A percentile compares a stretch with the other conserved stretches of the same genome.
phyloP scores from a whole-genome alignment of 2,329 filamentous ascomycete species.

The Hymenotorrendiella dingleyae region DNA sequence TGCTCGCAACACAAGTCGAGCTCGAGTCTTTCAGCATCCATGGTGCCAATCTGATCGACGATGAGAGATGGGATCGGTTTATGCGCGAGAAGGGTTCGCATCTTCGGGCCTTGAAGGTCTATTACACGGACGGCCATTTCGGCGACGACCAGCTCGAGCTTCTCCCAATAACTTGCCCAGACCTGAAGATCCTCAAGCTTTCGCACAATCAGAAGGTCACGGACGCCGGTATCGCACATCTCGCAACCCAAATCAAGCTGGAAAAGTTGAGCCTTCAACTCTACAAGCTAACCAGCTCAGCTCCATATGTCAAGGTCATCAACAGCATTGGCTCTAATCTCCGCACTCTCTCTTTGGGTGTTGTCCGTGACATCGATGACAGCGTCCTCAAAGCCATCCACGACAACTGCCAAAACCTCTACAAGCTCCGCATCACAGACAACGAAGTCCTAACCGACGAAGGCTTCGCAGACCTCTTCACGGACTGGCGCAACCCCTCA shows the following conservation, averaged over 20 bases:
- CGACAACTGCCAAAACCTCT: slow-evolving; percentile 58
- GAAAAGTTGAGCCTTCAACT: slow-evolving; percentile 72
- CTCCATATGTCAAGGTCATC: slow-evolving; percentile 56
- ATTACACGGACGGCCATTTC: slow-evolving; percentile 78
- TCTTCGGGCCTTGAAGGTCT: slow-evolving; percentile 67
- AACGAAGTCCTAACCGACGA: slow-evolving; percentile 71
- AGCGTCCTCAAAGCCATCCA: slow-evolving; percentile 66
- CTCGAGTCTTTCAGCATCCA: slow-evolving; percentile 74
- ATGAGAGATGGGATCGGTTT: slow-evolving; percentile 67
- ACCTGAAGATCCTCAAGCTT: slow-evolving; percentile 71
- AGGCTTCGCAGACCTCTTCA: slow-evolving; percentile 69
- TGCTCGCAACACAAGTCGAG: slow-evolving; percentile 63
- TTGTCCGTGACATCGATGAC: slow-evolving; percentile 62
- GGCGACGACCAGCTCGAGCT: slow-evolving; percentile 60
- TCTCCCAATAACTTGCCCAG: slow-evolving; percentile 60
- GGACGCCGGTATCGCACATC: slow-evolving; percentile 56
- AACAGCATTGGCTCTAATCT: slow-evolving; percentile 57
- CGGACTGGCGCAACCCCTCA: slow-evolving; percentile 66
- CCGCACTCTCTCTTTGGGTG: slow-evolving; percentile 71
- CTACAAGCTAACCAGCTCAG: slow-evolving; percentile 46
- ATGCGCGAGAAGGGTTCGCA: slow-evolving; percentile 59
- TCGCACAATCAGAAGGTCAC: slow-evolving; percentile 72
- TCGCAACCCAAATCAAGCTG: slow-evolving; percentile 57
- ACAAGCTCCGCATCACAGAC: slow-evolving; percentile 75
- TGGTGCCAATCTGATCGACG: slow-evolving; percentile 76